These are phyloP conservation scores for Dactylonectria macrodidyma DNA, from an alignment of 2,329 filamentous ascomycete species.

Conservation along the genomic window DNA sequence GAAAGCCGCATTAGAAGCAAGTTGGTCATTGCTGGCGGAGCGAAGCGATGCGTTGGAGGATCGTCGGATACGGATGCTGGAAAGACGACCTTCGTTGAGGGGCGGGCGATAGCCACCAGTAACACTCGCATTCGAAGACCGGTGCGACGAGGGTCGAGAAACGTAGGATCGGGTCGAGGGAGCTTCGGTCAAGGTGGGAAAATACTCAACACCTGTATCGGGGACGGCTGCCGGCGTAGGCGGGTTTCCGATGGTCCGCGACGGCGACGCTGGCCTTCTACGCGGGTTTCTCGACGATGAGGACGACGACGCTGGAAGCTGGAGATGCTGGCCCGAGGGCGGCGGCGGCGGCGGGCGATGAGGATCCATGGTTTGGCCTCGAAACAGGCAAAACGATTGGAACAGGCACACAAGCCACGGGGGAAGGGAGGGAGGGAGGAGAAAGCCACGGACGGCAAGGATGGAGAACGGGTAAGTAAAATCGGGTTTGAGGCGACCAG, in stretches of 20 bases:
- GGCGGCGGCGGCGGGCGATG: constrained; percentile 33
- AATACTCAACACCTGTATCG: constrained; percentile 45
- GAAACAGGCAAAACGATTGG: constrained; percentile 21
- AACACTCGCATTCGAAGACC: constrained; percentile 19
- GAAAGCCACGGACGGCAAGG: constrained; percentile 4
- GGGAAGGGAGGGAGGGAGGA: not conserved
- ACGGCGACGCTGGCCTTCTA: constrained; percentile 22
- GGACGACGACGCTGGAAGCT: constrained; percentile 11
- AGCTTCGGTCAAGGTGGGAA: constrained; percentile 40
- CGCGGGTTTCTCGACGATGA: not conserved
- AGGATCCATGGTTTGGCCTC: constrained; percentile 39
- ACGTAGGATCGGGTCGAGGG: constrained; percentile 44
- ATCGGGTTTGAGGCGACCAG: not conserved
- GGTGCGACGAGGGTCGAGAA: constrained; percentile 28
- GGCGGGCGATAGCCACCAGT: constrained; percentile 22
- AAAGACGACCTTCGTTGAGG: constrained; percentile 38
- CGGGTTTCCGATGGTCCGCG: constrained; percentile 21
- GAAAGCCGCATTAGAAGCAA: constrained; percentile 24
- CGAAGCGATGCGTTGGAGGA: constrained; percentile 43
- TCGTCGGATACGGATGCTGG: constrained; percentile 47
- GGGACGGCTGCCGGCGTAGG: constrained; percentile 37
- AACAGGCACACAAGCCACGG: too few species aligned
- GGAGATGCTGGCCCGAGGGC: constrained; percentile 38
- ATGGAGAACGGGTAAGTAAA: not conserved
- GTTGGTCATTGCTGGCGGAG: constrained; percentile 16